Percentiles rank a stretch among this genome's conserved stretches.
Conservation (phyloP, 768 basidiomycete species). For the Terana coerulea region DNA sequence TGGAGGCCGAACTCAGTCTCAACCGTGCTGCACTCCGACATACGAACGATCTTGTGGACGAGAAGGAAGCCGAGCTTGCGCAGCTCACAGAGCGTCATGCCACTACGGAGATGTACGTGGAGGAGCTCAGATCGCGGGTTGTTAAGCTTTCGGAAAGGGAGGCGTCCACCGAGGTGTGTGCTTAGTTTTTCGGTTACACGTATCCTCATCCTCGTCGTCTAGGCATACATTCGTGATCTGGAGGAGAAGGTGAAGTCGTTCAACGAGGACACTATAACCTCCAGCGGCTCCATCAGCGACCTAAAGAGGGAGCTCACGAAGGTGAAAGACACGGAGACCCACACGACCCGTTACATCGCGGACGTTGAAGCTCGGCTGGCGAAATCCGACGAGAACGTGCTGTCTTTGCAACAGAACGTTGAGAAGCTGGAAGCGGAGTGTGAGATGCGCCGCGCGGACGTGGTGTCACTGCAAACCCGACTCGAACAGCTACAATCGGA, state of each 20-base stretch:
- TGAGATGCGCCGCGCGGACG: slow-evolving; percentile 69
- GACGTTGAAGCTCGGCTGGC: slow-evolving; percentile 82
- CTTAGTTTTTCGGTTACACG: slow-evolving; percentile 5
- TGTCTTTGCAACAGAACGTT: slow-evolving; percentile 64
- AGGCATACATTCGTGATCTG: slow-evolving; percentile 92
- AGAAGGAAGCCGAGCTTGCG: slow-evolving; percentile 80
- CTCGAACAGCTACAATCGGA: slow-evolving; percentile 68
- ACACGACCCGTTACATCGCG: slow-evolving; percentile 74
- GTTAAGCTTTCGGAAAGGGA: slow-evolving; percentile 86
- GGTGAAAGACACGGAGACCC: slow-evolving; percentile 71
- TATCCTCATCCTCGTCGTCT: slow-evolving; percentile 7
- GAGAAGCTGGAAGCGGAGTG: slow-evolving; percentile 76
- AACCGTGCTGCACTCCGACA: slow-evolving; percentile 84
- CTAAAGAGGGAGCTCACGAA: slow-evolving; percentile 78
- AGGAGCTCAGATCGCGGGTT: slow-evolving; percentile 77
- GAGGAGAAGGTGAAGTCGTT: slow-evolving; percentile 88
- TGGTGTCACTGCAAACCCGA: slow-evolving; percentile 63
- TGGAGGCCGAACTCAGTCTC: slow-evolving; percentile 89
- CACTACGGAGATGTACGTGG: slow-evolving; percentile 81
- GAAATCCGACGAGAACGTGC: slow-evolving; percentile 74
- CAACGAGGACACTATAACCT: slow-evolving; percentile 73
- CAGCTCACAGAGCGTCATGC: slow-evolving; percentile 65
- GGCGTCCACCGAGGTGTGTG: slow-evolving; percentile 80
- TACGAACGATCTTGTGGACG: slow-evolving; percentile 90
- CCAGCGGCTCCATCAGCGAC: slow-evolving; percentile 77